A percentile compares a stretch with the other conserved stretches of the same genome.
Evolutionary conservation across 2,329 filamentous ascomycete genomes (phyloP).

Genomic region (Fusarium sp.): DNA sequence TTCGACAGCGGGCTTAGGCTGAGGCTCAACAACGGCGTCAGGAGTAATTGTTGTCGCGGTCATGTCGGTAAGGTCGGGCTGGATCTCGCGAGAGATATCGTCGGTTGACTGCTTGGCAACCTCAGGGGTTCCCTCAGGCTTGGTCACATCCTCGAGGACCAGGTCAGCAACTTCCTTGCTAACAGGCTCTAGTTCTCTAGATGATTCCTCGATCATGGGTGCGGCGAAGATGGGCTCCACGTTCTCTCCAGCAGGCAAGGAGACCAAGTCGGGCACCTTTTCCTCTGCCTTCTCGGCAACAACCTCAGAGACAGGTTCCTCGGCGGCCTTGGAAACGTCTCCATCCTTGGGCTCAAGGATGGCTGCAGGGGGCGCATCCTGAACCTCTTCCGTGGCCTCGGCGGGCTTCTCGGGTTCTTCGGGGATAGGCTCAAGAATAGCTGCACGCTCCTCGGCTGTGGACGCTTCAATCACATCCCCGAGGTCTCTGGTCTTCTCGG

Average conservation of each 20-base stretch:
- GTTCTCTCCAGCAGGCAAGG: neutral
- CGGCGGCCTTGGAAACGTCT: neutral
- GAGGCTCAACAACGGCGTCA: slow-evolving; percentile 11
- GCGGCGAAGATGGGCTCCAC: neutral
- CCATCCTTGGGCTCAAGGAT: neutral
- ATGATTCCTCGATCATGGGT: neutral
- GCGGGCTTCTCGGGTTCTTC: neutral
- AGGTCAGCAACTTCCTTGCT: neutral
- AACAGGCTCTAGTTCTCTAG: neutral
- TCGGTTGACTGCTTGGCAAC: neutral
- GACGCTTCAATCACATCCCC: neutral
- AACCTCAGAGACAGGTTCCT: slow-evolving; percentile 14
- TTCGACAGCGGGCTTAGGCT: neutral
- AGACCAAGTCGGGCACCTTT: neutral
- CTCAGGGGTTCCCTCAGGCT: neutral
- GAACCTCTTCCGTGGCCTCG: neutral
- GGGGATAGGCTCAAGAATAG: neutral
- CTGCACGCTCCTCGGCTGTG: neutral
- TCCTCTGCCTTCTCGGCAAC: neutral
- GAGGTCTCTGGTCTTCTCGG: neutral
- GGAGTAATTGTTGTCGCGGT: neutral
- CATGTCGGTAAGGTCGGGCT: neutral
- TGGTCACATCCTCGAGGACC: neutral
- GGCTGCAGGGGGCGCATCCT: neutral
- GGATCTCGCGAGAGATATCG: neutral